These are phyloP conservation scores for Exobasidium rhododendri DNA, from an alignment of 1,284 basidiomycete genomes.

Conservation along the genomic window DNA sequence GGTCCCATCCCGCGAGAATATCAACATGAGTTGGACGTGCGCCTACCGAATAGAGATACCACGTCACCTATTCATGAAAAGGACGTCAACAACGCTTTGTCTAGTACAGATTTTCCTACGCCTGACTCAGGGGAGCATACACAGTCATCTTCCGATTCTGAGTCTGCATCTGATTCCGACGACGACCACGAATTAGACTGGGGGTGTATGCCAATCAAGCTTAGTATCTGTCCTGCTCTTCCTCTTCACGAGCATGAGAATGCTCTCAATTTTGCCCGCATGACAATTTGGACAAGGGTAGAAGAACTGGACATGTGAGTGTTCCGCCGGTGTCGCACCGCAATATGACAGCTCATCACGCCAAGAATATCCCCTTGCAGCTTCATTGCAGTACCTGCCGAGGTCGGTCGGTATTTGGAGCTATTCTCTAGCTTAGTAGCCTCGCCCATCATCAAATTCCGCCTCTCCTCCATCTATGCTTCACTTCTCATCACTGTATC, in stretches of 20 bases:
- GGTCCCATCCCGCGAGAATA: not conserved
- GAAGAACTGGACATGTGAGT: constrained; percentile 16
- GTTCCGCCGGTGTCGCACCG: not conserved
- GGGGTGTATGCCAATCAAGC: constrained; percentile 10
- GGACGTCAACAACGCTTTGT: constrained; percentile 21
- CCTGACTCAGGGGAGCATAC: not conserved
- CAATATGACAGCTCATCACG: not conserved
- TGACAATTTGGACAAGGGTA: constrained; percentile 5
- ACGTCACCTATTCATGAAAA: too few relatives aligned
- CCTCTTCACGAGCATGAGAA: constrained; percentile 10
- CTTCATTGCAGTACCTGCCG: constrained; percentile 30
- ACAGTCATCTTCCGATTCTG: not conserved
- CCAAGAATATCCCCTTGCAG: not conserved
- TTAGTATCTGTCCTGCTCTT: constrained; percentile 1
- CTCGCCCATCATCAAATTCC: constrained; percentile 35
- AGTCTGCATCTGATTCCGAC: not conserved
- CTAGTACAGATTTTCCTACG: not conserved
- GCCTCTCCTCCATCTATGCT: constrained; percentile 41
- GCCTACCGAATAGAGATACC: too few relatives aligned
- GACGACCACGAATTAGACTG: constrained; percentile 1
- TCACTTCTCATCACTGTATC: constrained; percentile 37
- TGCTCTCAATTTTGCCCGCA: constrained; percentile 11
- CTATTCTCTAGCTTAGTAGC: constrained; percentile 32
- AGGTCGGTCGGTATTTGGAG: constrained; percentile 32
- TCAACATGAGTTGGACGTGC: constrained; percentile 6